A percentile compares a stretch with the other conserved stretches of the same genome.
These are phyloP conservation scores for Mollisia scopiformis DNA, from an alignment of 2,329 filamentous ascomycete species.

Conservation along the genomic window DNA sequence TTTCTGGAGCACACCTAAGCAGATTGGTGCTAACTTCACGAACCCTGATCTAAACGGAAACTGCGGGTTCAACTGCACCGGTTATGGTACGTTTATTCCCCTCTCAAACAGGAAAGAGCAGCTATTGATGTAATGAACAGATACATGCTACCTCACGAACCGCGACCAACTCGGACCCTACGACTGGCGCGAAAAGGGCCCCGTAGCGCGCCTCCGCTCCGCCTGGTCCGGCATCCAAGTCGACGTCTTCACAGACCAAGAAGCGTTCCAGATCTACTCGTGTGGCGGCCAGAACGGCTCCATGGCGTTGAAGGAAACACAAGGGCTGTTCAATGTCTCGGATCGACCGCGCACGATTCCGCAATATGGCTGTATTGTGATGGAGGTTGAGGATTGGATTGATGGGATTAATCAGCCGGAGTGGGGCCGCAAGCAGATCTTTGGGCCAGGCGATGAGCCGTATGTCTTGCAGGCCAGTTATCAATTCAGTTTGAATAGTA, in stretches of 20 bases:
- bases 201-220: conserved; percentile 69
- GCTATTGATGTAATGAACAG: conserved; percentile 38
- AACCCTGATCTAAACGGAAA: conserved; percentile 67
- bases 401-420: conserved; percentile 90
- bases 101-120: conserved; percentile 1
- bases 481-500: conserved; percentile 46
- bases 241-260: conserved; percentile 81
- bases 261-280: conserved; percentile 85
- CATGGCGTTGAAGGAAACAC: conserved; percentile 69
- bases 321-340: conserved; percentile 61
- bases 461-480: conserved; percentile 67
- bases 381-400: conserved; percentile 94
- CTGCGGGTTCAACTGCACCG: conserved; percentile 81
- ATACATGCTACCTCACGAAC: conserved; percentile 72
- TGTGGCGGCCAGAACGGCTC: conserved; percentile 78
- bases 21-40: conserved; percentile 71
- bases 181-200: conserved; percentile 64
- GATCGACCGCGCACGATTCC: conserved; percentile 65
- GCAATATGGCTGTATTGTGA: conserved; percentile 82
- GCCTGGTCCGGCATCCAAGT: conserved; percentile 82
- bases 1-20: conserved; percentile 82
- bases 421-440: conserved; percentile 77
- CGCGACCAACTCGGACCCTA: conserved; percentile 58
- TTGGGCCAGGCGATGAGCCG: conserved; percentile 58
- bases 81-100: conserved; percentile 67